A percentile compares a stretch with the other conserved stretches of the same genome.
Evolutionary conservation across 169 alveolate species (phyloP).

Genomic region (Plasmodium berghei): DNA sequence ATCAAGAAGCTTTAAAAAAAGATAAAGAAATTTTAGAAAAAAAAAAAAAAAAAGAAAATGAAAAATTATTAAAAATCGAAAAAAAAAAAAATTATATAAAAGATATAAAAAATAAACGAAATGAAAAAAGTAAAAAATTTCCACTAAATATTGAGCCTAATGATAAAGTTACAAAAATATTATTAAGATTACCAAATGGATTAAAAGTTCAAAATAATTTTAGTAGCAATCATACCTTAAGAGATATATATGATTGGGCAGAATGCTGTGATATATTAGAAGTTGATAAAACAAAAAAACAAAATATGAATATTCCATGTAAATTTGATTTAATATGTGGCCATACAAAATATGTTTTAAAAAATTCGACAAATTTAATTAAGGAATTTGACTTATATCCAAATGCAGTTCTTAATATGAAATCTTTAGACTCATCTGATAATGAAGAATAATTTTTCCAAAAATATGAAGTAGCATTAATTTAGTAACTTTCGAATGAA

Average conservation of each 20-base stretch:
- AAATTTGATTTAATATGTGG: constrained; percentile 44
- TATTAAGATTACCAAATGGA: constrained; percentile 39
- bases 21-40: constrained; percentile 21
- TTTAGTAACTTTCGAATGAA: not conserved
- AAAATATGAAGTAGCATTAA: not conserved
- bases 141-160: constrained; percentile 18
- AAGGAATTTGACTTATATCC: constrained; percentile 50
- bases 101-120: constrained; percentile 19
- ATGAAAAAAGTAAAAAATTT: constrained; percentile 29
- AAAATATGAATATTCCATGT: constrained; percentile 25
- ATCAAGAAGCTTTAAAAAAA: constrained; percentile 47
- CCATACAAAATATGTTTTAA: constrained; percentile 18
- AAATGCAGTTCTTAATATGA: constrained; percentile 46
- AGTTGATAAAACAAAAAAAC: not conserved
- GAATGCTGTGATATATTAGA: constrained; percentile 36
- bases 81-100: not conserved
- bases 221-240: constrained; percentile 26
- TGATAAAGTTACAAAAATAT: constrained; percentile 43
- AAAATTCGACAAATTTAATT: not conserved
- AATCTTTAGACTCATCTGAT: constrained; percentile 45
- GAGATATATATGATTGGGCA: constrained; percentile 64
- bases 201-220: constrained; percentile 24
- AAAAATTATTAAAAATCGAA: constrained; percentile 9
- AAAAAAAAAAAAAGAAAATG: constrained; percentile 45
- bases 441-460: not conserved